phyloP scores from a whole-genome alignment of 2,329 filamentous ascomycete genomes.

The Bipolaris victoriae region DNA sequence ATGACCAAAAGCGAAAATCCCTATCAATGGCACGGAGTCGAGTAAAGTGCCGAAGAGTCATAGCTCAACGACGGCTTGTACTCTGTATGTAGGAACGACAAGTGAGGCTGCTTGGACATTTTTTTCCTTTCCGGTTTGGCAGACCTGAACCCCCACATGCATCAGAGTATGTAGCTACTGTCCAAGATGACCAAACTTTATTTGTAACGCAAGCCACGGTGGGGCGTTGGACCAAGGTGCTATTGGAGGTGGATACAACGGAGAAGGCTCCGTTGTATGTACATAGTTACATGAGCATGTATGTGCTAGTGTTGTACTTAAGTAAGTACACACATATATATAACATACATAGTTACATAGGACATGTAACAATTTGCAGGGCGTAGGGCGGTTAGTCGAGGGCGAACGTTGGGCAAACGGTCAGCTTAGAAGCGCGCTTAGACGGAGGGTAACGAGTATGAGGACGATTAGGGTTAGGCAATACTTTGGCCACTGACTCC shows the following conservation, averaged over 20 bases:
- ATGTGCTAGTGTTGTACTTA: too few relatives aligned
- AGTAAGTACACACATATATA: too few relatives aligned
- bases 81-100: background rate
- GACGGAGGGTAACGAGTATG: background rate
- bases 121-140: background rate
- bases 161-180: background rate
- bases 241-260: background rate
- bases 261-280: conserved; percentile 1
- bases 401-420: conserved; percentile 4
- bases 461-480: background rate
- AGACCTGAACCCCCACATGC: background rate
- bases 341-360: too few relatives aligned
- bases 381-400: conserved; percentile 7
- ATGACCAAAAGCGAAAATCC: background rate
- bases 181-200: conserved; percentile 4
- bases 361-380: background rate
- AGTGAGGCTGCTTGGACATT: conserved; percentile 1
- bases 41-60: background rate
- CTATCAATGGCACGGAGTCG: background rate
- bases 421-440: conserved; percentile 13
- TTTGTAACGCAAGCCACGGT: conserved; percentile 4
- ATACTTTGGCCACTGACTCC: conserved; percentile 3
- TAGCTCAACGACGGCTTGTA: background rate
- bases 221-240: background rate
- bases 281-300: too few relatives aligned